Evolutionary conservation across 2,329 filamentous ascomycete species (phyloP), one percentile per base, ranked within the genome.

Genomic region (Cladosporium sp.): DNA sequence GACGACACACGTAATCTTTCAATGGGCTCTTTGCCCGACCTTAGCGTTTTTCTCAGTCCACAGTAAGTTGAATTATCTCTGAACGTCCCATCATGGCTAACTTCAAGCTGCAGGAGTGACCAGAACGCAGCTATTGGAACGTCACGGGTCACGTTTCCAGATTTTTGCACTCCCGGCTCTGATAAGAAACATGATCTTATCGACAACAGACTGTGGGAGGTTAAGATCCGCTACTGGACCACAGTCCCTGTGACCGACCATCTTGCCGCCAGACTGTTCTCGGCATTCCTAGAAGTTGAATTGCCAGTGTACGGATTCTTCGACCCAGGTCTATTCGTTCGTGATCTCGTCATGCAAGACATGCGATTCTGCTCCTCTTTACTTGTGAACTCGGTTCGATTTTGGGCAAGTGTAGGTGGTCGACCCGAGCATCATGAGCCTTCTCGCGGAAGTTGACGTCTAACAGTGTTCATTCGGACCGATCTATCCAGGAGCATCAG

Each of bases 381-480:
- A 3, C 37, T 59, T 29, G 57, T 59, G 8, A 59, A 31, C 14
- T 37, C 26, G 26, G 28, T 59, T 16, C 57, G 33, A 0, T 59
- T 59, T 21, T 59, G 57, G 57, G 57, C 57, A 16, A 44, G 57
- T 31, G 57, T 59, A 59, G 11, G 57, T 59, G 35, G 23, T 12
- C 8, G 14, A 14, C 1, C 11, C 0, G 1, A 40, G 16, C 5
- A 29, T 12, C 10, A 10, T 18, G 23, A 31, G 49, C 5, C 49
- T 33, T 7, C 16, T 16, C 12, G 14, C 8, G 18, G 44, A n/a
- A 2, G 14, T 14, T 59, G 18, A 59, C 23, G 44, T 29, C 2
- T 10, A 5, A 18, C 23, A 59, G 57, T 59, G 57, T 29, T 46
- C 57, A 5, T 59, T 59, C 26, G 35, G 57, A 29, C 57, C 57